These are phyloP conservation scores for Emmonsiellopsis sp. DNA, from an alignment of 2,329 filamentous ascomycete species.

Conservation along the genomic window DNA sequence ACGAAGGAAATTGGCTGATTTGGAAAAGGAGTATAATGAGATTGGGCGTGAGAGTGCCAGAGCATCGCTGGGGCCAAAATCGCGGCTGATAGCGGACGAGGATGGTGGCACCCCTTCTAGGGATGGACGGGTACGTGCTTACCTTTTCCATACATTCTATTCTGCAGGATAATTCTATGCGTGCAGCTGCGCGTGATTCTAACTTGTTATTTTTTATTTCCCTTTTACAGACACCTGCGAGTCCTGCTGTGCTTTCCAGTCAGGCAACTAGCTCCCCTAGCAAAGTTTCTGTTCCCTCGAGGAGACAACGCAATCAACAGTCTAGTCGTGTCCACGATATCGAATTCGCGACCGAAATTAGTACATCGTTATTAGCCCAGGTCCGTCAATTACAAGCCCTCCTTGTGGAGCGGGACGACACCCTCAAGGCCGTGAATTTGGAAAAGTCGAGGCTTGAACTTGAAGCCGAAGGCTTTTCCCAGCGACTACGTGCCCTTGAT, in stretches of 20 bases:
- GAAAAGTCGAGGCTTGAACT: slow-evolving; percentile 75
- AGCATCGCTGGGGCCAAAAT: slow-evolving; percentile 76
- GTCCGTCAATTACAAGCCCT: slow-evolving; percentile 81
- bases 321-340: slow-evolving; percentile 87
- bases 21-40: slow-evolving; percentile 93
- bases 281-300: slow-evolving; percentile 77
- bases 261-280: slow-evolving; percentile 79
- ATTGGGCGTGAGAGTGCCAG: slow-evolving; percentile 82
- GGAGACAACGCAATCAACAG: slow-evolving; percentile 84
- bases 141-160: neutral
- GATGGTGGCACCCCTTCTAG: slow-evolving; percentile 37
- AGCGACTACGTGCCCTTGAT: slow-evolving; percentile 72
- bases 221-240: slow-evolving; percentile 53
- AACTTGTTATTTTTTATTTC: neutral
- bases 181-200: too few species aligned
- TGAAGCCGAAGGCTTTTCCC: slow-evolving; percentile 68
- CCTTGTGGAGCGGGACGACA: slow-evolving; percentile 78
- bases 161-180: slow-evolving; percentile 7
- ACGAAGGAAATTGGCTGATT: slow-evolving; percentile 69
- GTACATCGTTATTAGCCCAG: slow-evolving; percentile 86
- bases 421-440: slow-evolving; percentile 62
- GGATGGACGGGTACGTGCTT: slow-evolving; percentile 36
- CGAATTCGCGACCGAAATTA: slow-evolving; percentile 97
- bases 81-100: slow-evolving; percentile 64
- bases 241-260: slow-evolving; percentile 70